A percentile compares a stretch with the other conserved stretches of the same genome.
Conservation (phyloP, 163 green algal genomes). For the Scenedesmus sp. region DNA sequence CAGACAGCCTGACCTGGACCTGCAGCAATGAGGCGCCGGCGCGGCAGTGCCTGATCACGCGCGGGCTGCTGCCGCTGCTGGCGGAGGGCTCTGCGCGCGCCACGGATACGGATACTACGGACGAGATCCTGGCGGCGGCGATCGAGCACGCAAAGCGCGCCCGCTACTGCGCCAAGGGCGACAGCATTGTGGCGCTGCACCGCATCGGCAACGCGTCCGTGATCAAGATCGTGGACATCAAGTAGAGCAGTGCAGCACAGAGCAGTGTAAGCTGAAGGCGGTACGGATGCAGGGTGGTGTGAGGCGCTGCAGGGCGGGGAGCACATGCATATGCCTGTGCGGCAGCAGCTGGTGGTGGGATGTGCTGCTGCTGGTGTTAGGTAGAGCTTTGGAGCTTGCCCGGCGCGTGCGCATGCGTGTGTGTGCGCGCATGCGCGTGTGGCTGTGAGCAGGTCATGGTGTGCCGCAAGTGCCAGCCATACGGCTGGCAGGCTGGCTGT, state of each 20-base stretch:
- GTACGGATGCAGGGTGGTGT: neutral
- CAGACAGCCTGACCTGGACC: slow-evolving; percentile 94
- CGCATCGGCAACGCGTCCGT: slow-evolving; percentile 96
- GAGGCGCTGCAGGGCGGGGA: neutral
- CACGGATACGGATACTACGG: slow-evolving; percentile 95
- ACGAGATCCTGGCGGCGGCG: slow-evolving; percentile 92
- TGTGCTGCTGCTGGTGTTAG: neutral
- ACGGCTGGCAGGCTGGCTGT: neutral
- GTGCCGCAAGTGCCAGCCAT: neutral
- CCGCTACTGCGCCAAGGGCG: slow-evolving; percentile 84
- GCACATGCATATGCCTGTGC: neutral
- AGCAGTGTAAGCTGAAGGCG: neutral
- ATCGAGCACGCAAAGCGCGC: slow-evolving; percentile 86
- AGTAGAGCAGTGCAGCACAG: slow-evolving; percentile 44
- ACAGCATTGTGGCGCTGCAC: slow-evolving; percentile 96
- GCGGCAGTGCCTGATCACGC: slow-evolving; percentile 87
- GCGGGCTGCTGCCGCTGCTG: slow-evolving; percentile 93
- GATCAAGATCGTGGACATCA: slow-evolving; percentile 92
- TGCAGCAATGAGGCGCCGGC: slow-evolving; percentile 85
- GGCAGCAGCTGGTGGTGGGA: neutral
- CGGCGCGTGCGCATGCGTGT: neutral
- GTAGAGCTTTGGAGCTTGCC: neutral
- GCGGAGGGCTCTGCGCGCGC: slow-evolving; percentile 92
- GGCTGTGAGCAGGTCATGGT: neutral
- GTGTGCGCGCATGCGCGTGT: neutral